phyloP scores from a whole-genome alignment of 2,329 filamentous ascomycete genomes.

The Macrophomina pseudophaseolina region DNA sequence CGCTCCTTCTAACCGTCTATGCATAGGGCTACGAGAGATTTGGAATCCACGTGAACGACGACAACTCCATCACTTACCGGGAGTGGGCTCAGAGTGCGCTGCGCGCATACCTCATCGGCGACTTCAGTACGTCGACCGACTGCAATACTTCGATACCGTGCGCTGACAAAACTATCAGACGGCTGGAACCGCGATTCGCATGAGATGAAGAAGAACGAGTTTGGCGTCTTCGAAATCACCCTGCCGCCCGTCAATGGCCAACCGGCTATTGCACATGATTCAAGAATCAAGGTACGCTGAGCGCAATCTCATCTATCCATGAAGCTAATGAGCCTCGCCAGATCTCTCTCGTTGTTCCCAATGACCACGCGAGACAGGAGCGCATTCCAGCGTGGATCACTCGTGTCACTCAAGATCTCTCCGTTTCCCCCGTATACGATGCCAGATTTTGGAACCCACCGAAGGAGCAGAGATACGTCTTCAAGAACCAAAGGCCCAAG shows the following conservation, averaged over 20 bases:
- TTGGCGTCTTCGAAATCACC: constrained; percentile 84
- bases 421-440: constrained; percentile 89
- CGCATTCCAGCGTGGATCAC: constrained; percentile 96
- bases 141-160: background rate
- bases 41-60: constrained; percentile 79
- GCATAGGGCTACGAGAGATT: constrained; percentile 80
- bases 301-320: background rate
- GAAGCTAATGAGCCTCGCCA: constrained; percentile 43
- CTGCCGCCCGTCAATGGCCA: constrained; percentile 75
- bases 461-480: constrained; percentile 73
- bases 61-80: constrained; percentile 86
- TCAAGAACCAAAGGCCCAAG: constrained; percentile 80
- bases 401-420: constrained; percentile 91
- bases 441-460: constrained; percentile 97
- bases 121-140: constrained; percentile 74
- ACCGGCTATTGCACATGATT: constrained; percentile 85
- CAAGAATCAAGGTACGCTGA: constrained; percentile 82
- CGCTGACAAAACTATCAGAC: constrained; percentile 53
- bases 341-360: constrained; percentile 83
- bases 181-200: constrained; percentile 84
- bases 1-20: constrained; percentile 1
- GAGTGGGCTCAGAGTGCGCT: constrained; percentile 96
- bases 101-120: constrained; percentile 84
- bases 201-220: constrained; percentile 84
- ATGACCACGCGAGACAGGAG: constrained; percentile 77